Percentiles rank a stretch among this genome's conserved stretches.
phyloP scores from a whole-genome alignment of 441 rosid genomes.

The Populus trichocarpa region DNA sequence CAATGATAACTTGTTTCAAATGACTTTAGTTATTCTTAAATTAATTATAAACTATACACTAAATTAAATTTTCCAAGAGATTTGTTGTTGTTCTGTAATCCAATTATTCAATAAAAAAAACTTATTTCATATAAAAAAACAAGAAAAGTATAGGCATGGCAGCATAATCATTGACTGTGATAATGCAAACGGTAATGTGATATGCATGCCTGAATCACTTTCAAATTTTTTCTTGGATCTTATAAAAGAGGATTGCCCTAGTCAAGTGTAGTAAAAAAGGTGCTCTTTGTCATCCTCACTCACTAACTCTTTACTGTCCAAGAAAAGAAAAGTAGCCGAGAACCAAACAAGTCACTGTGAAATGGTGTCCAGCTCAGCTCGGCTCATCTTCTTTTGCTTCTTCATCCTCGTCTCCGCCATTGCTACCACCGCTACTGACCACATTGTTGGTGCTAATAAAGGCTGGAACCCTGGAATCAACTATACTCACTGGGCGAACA shows the following conservation, averaged over 20 bases:
- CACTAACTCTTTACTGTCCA: not conserved
- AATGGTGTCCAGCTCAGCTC: constrained; percentile 15
- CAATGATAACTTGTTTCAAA: not conserved
- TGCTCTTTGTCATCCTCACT: not conserved
- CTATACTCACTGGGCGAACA: constrained; percentile 72
- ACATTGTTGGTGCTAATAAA: constrained; percentile 77
- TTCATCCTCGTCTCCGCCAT: constrained; percentile 28
- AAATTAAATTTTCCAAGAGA: not conserved
- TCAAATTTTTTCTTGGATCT: not conserved
- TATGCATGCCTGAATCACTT: constrained; percentile 8
- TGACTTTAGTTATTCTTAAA: not conserved
- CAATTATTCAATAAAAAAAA: not conserved
- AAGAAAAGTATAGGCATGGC: not conserved
- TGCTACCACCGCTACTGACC: constrained; percentile 57
- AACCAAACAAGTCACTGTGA: not conserved
- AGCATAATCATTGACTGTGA: not conserved
- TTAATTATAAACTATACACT: too few species aligned
- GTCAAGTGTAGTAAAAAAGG: not conserved
- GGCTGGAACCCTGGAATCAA: constrained; percentile 80
- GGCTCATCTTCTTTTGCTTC: constrained; percentile 9
- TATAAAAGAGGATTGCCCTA: not conserved
- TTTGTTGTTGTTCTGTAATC: not conserved
- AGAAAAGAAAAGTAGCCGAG: not conserved
- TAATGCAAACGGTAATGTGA: constrained; percentile 4
- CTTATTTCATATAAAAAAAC: not conserved